Percentiles rank a stretch among this genome's conserved stretches.
Conservation (phyloP, 139 green algal genomes). For the Tetratostichococcus sp. region DNA sequence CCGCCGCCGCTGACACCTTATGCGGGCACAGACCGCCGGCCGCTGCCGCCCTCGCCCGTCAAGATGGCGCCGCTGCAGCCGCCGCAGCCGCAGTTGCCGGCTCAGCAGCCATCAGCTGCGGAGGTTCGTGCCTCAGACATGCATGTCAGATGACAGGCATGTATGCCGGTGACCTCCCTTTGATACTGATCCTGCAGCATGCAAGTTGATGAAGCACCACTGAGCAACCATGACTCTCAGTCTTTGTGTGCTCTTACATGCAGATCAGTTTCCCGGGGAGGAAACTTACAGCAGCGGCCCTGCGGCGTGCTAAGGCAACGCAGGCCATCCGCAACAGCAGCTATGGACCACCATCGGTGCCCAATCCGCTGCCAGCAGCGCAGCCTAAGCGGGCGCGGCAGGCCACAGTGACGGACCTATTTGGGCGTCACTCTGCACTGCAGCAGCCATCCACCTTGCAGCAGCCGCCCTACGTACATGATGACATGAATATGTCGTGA, state of each 20-base stretch:
- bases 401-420: slow-evolving; percentile 3
- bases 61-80: neutral
- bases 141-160: too few species aligned
- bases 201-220: neutral
- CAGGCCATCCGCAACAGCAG: slow-evolving; percentile 1
- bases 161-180: too few species aligned
- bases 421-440: neutral
- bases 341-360: neutral
- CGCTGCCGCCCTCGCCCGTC: slow-evolving; percentile 10
- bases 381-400: slow-evolving; percentile 1
- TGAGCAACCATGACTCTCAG: neutral
- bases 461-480: neutral
- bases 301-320: slow-evolving; percentile 6
- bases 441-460: too few species aligned
- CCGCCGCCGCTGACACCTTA: slow-evolving; percentile 3
- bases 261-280: slow-evolving; percentile 7
- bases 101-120: neutral
- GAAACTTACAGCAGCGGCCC: neutral
- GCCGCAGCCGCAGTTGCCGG: neutral
- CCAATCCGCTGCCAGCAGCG: too few species aligned
- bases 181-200: too few species aligned
- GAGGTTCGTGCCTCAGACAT: neutral
- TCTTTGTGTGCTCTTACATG: neutral
- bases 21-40: slow-evolving; percentile 1
- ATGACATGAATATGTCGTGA: neutral